Evolutionary conservation across 257 asterid species (phyloP).

Genomic region (Forsythia suspensa): DNA sequence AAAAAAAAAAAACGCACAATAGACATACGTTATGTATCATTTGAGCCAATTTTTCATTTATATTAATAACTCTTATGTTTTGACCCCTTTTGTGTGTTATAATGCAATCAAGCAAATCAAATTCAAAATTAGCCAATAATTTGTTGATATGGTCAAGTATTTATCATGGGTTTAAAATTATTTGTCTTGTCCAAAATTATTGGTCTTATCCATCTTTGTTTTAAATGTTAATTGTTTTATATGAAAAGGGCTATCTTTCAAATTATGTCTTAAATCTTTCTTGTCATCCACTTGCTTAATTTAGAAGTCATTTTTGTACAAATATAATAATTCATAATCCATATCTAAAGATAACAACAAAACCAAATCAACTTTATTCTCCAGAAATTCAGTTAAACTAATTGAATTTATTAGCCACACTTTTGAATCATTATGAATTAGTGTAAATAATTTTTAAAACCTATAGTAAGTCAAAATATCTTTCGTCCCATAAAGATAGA

Average conservation of each 20-base stretch:
- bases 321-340: background rate
- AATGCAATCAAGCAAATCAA: background rate
- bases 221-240: too few species aligned
- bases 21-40: too few species aligned
- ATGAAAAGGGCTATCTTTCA: background rate
- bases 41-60: background rate
- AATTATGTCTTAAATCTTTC: background rate
- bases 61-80: background rate
- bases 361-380: background rate
- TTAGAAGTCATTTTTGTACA: background rate
- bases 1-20: too few species aligned
- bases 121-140: background rate
- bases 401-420: background rate
- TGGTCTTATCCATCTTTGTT: background rate
- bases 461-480: too few species aligned
- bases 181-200: background rate
- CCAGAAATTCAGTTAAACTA: too few species aligned
- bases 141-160: background rate
- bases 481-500: too few species aligned
- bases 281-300: background rate
- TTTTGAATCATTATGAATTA: background rate
- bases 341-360: background rate
- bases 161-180: background rate
- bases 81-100: background rate
- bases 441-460: too few species aligned